Base-by-base conservation (phyloP, 2,329 filamentous ascomycete genomes). In the Sphaerulina musiva region DNA sequence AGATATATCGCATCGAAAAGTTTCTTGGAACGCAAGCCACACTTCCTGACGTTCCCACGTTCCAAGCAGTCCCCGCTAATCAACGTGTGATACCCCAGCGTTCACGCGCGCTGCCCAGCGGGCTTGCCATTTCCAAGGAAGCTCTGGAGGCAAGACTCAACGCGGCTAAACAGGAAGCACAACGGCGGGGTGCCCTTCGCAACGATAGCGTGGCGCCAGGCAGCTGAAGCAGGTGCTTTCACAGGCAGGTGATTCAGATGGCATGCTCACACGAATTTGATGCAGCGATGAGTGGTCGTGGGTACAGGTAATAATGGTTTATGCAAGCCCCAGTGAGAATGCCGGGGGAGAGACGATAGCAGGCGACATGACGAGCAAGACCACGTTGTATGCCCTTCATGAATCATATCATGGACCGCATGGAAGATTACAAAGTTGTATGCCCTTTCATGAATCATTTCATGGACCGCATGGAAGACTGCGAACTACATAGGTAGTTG, bases 81-180 rank as follows among this genome's bases (percentile, higher is more conserved):
- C 11, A 5, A 23, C 31, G 17, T 42, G 44, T 47, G 36, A 53
- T 38, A 36, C 38, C 38, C 26, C 41, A 47, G 32, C 48, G 34
- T 17, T 42, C 26, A 20, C 41, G 46, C 42, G 12, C 36, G 7
- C 31, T 46, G 42, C 41, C 26, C n/a, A 48, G 52, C 14, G 49
- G 49, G 20, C 49, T 56, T 46, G 45, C 45, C 54, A 56, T 56
- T 12, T 50, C 54, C n/a, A 53, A 43, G 46, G 54, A 53, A 40
- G 54, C 51, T 38, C 49, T 56, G 14, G 32, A 53, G 41, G 51
- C 45, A 41, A 34, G 49, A 31, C 54, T 56, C 32, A 40, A 26
- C 23, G 51, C 46, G 31, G 54, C 54, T 9, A 51, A 46, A 12
- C 41, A 43, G 31, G 54, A 53, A 46, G 54, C 54, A 20, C 49